These are phyloP conservation scores for Rhodotorula sp. DNA, from an alignment of 1,284 basidiomycete species.

Conservation along the genomic window DNA sequence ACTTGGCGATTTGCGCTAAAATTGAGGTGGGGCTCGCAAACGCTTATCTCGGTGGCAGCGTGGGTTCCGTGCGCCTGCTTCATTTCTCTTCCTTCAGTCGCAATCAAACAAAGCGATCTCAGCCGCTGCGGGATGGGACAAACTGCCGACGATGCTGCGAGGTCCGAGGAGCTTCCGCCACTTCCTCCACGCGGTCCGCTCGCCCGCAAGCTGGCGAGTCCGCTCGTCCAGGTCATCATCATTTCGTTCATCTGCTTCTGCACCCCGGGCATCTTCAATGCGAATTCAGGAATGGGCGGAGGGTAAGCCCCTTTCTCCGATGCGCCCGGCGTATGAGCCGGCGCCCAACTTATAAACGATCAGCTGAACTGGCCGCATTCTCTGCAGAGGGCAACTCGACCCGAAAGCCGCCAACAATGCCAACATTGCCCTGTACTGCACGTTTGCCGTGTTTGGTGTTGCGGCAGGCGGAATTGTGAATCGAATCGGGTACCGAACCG, in stretches of 20 bases:
- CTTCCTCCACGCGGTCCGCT: conserved; percentile 35
- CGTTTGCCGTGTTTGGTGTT: conserved; percentile 41
- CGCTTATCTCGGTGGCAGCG: background rate
- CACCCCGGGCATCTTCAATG: conserved; percentile 44
- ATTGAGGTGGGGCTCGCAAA: background rate
- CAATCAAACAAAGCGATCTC: background rate
- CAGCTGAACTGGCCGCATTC: background rate
- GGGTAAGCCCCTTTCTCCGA: background rate
- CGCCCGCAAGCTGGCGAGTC: conserved; percentile 52
- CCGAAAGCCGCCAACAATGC: conserved; percentile 32
- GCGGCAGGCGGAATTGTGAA: conserved; percentile 64
- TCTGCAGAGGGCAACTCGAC: conserved; percentile 13
- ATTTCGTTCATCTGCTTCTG: conserved; percentile 62
- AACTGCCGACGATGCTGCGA: background rate
- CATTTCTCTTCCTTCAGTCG: background rate
- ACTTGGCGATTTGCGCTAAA: background rate
- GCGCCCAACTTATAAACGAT: too few relatives aligned
- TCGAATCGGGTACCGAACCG: conserved; percentile 67
- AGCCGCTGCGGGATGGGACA: background rate
- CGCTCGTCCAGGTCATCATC: conserved; percentile 57
- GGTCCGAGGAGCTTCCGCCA: conserved; percentile 12
- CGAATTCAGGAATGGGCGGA: conserved; percentile 32
- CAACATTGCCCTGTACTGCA: conserved; percentile 29
- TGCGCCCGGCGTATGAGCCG: conserved; percentile 9
- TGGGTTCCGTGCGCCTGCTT: background rate